Percentiles rank a stretch among this genome's conserved stretches.
Evolutionary conservation across 306 rosid genomes (phyloP).

Genomic region (Casuarina equisetifolia): DNA sequence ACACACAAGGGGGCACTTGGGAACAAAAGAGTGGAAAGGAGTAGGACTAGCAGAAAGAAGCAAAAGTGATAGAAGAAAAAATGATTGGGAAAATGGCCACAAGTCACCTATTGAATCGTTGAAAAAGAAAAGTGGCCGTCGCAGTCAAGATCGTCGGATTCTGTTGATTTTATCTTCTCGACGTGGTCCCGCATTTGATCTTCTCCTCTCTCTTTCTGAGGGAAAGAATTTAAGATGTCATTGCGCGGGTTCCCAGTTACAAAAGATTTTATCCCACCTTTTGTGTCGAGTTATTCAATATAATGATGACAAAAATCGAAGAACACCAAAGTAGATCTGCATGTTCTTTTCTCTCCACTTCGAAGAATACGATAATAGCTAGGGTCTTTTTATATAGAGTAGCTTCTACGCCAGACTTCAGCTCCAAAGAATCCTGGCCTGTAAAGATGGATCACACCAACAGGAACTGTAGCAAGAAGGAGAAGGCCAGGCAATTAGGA

Average conservation of each 20-base stretch:
- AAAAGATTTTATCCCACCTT: constrained; percentile 15
- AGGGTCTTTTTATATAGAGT: neutral
- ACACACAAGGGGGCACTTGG: neutral
- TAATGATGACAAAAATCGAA: constrained; percentile 16
- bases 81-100: no score
- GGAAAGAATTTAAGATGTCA: constrained; percentile 30
- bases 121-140: constrained; percentile 33
- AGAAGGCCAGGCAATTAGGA: no score
- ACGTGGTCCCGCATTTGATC: constrained; percentile 35
- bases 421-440: no score
- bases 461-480: no score
- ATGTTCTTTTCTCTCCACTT: neutral
- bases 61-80: neutral
- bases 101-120: constrained; percentile 28
- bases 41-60: neutral
- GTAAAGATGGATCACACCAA: no score
- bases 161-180: constrained; percentile 28
- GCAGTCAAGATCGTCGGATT: constrained; percentile 30
- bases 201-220: constrained; percentile 21
- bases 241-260: constrained; percentile 23
- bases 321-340: constrained; percentile 14
- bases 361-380: neutral
- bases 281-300: constrained; percentile 12
- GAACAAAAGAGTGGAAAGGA: neutral
- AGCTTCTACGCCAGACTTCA: no score